A percentile compares a stretch with the other conserved stretches of the same genome.
Evolutionary conservation across 345 rosid species (phyloP).

Genomic region (Aegle marmelos): DNA sequence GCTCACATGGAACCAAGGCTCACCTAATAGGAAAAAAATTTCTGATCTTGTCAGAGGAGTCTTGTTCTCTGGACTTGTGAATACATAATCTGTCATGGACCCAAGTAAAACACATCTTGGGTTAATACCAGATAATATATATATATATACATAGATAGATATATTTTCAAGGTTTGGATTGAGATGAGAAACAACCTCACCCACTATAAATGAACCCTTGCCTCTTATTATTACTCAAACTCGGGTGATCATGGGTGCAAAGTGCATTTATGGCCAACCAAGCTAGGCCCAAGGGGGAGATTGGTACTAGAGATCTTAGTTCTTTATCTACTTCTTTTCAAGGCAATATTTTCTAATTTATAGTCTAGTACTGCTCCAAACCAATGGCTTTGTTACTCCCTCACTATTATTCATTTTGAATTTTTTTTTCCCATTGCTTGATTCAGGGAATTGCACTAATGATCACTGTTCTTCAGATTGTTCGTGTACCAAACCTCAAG

Average conservation of each 20-base stretch:
- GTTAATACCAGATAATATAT: background rate
- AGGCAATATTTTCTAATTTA: background rate
- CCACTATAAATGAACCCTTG: no score
- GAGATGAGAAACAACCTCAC: no score
- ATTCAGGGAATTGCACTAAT: slow-evolving; percentile 89
- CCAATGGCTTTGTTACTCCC: slow-evolving; percentile 1
- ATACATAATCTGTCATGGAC: background rate
- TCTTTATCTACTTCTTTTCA: background rate
- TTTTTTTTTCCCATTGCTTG: slow-evolving; percentile 1
- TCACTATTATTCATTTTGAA: background rate
- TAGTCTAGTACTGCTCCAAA: background rate
- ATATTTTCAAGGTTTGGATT: no score
- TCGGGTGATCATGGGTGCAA: no score
- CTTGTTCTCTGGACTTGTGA: background rate
- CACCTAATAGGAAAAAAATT: background rate
- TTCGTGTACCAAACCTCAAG: slow-evolving; percentile 94
- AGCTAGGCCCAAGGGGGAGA: background rate
- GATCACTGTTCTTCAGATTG: slow-evolving; percentile 93
- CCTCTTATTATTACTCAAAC: no score
- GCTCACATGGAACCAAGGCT: background rate
- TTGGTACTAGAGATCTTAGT: no score
- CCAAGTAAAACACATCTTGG: background rate
- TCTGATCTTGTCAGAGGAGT: background rate
- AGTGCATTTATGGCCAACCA: no score
- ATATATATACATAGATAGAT: no score